phyloP scores from a whole-genome alignment of 352 stramenopile species.

The Phytophthora sansomeana region DNA sequence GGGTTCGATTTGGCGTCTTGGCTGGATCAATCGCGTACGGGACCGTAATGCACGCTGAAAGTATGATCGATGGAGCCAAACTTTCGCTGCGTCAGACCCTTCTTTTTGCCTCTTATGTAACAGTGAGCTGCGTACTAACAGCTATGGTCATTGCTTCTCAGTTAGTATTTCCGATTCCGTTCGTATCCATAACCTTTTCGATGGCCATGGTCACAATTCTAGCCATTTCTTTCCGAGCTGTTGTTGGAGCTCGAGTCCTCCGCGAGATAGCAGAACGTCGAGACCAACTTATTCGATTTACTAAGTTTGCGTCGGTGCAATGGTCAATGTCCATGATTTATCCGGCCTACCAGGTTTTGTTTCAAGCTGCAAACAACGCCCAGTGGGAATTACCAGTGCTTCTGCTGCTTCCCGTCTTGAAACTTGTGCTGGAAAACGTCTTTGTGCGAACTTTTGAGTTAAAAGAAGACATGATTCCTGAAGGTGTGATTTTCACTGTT shows the following conservation, averaged over 20 bases:
- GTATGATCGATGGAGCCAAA: background rate
- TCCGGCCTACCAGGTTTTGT: slow-evolving; percentile 17
- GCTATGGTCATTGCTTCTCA: background rate
- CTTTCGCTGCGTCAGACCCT: background rate
- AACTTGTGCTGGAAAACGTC: slow-evolving; percentile 13
- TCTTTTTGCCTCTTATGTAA: background rate
- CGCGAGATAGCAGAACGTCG: background rate
- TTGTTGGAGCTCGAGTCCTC: background rate
- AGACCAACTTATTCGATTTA: slow-evolving; percentile 1
- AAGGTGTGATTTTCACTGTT: slow-evolving; percentile 5
- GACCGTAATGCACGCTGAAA: background rate
- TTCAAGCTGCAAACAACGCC: slow-evolving; percentile 2
- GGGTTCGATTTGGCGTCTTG: slow-evolving; percentile 3
- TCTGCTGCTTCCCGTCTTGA: slow-evolving; percentile 8
- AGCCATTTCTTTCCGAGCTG: background rate
- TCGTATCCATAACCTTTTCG: slow-evolving; percentile 1
- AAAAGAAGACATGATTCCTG: slow-evolving; percentile 15
- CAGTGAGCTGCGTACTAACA: background rate
- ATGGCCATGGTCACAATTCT: background rate
- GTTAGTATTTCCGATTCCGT: slow-evolving; percentile 8
- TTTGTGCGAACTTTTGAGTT: background rate
- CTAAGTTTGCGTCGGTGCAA: slow-evolving; percentile 20
- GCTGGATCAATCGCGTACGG: slow-evolving; percentile 9
- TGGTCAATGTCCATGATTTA: slow-evolving; percentile 16
- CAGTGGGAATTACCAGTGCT: slow-evolving; percentile 7